Evolutionary conservation across 2,329 filamentous ascomycete species (phyloP), one percentile per base, ranked within the genome.

Genomic region (Chaetomium sp.): DNA sequence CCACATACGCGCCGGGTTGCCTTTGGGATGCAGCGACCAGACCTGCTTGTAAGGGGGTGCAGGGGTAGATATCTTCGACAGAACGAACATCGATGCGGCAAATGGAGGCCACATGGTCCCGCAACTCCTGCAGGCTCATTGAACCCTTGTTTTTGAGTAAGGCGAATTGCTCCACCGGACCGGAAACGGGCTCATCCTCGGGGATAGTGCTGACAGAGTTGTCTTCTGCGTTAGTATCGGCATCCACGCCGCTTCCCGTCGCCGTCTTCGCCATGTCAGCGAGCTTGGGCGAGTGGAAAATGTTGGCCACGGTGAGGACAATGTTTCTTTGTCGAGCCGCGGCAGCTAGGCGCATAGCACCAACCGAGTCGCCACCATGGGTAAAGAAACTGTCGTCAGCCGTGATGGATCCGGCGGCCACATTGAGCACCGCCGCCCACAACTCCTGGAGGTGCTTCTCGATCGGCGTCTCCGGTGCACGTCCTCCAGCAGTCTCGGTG

Each of bases 11-110:
- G 27, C 82, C 83, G 50, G 78, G 77, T 27, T 80, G 75, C 69
- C 81, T 82, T 62, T 79, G 77, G 2, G 83, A 82, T 6, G 85
- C 72, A 0, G 83, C 82, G 75, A 87, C 80, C 2, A 86, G 77
- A 0, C 80, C 83, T 67, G 64, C 70, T 55, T 67, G 69, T 19
- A 33, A 71, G 68, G 62, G 63, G 2, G 58, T 70, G 66, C 59
- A 71, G 4, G 67, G 70, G 21, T 67, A 68, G 12, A 72, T 72
- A 62, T 87, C 83, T 57, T 84, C 81, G 7, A 85, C 74, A 0
- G 27, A 10, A 1, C 3, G 74, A 12, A 70, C 60, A 6, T 70
- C 65, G 12, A 74, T 64, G 7, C 75, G 70, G 66, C 81, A 83
- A 13, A 69, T 64, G 0, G 65, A 63, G 13, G 69, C 68, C 3